Evolutionary conservation across 257 asterid genomes (phyloP).

Genomic region (Solanum medicagineum): DNA sequence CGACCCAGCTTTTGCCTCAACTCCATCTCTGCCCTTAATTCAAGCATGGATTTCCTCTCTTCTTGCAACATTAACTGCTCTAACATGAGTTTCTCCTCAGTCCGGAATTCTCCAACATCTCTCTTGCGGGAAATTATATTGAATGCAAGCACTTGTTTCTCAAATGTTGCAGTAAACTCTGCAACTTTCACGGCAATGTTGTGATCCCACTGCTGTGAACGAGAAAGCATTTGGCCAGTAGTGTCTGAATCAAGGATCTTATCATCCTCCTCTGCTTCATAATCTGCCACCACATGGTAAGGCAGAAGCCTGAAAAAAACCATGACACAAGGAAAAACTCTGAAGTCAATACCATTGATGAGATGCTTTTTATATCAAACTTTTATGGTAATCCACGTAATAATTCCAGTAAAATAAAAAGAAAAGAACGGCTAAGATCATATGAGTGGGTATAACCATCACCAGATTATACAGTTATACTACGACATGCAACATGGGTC

Average conservation of each 20-base stretch:
- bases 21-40: slow-evolving; percentile 56
- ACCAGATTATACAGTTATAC: background rate
- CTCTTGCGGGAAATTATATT: slow-evolving; percentile 79
- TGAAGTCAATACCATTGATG: background rate
- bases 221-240: slow-evolving; percentile 74
- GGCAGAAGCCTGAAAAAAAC: slow-evolving; percentile 65
- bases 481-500: background rate
- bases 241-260: slow-evolving; percentile 92
- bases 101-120: slow-evolving; percentile 78
- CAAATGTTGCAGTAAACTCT: slow-evolving; percentile 94
- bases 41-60: slow-evolving; percentile 53
- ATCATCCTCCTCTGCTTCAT: slow-evolving; percentile 99
- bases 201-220: slow-evolving; percentile 99
- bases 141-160: slow-evolving; percentile 95
- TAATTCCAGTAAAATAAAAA: background rate
- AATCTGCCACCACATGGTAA: slow-evolving; percentile 97
- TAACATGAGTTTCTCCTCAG: slow-evolving; percentile 94
- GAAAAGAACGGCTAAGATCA: background rate
- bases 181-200: slow-evolving; percentile 92
- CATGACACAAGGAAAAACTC: background rate
- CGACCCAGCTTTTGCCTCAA: slow-evolving; percentile 47
- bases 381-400: background rate
- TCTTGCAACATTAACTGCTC: slow-evolving; percentile 84
- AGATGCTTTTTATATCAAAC: background rate
- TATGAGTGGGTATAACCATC: background rate